These are phyloP conservation scores for Fusarium redolens DNA, from an alignment of 2,329 filamentous ascomycete species.

Conservation along the genomic window DNA sequence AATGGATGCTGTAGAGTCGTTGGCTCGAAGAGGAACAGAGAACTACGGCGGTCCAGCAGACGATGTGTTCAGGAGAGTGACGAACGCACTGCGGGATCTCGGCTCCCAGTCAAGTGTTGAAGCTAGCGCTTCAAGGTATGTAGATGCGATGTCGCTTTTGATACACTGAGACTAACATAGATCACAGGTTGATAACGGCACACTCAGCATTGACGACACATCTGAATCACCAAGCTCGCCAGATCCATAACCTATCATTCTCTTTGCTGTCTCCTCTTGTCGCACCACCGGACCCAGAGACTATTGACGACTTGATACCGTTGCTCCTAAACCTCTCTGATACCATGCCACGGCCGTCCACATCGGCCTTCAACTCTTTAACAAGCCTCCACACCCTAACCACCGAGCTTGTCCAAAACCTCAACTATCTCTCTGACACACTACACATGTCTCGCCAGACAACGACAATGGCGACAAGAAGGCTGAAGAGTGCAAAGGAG, in stretches of 20 bases:
- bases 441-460: slow-evolving; percentile 94
- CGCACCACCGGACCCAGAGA: slow-evolving; percentile 70
- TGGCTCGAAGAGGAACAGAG: slow-evolving; percentile 74
- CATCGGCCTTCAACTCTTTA: slow-evolving; percentile 73
- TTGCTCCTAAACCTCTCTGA: slow-evolving; percentile 73
- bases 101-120: slow-evolving; percentile 79
- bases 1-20: slow-evolving; percentile 78
- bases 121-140: slow-evolving; percentile 75
- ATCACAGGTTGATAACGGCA: slow-evolving; percentile 76
- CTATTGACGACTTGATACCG: slow-evolving; percentile 76
- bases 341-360: slow-evolving; percentile 73
- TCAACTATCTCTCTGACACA: slow-evolving; percentile 89
- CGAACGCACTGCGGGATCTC: slow-evolving; percentile 76
- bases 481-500: slow-evolving; percentile 84
- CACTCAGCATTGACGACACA: slow-evolving; percentile 81
- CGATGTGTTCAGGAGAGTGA: slow-evolving; percentile 74
- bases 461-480: slow-evolving; percentile 81
- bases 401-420: slow-evolving; percentile 78
- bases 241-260: slow-evolving; percentile 78
- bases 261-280: slow-evolving; percentile 76
- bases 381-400: slow-evolving; percentile 77
- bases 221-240: slow-evolving; percentile 78
- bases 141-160: neutral
- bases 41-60: slow-evolving; percentile 73
- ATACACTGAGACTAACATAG: slow-evolving; percentile 24